A percentile compares a stretch with the other conserved stretches of the same genome.
Evolutionary conservation across 1,284 basidiomycete species (phyloP).

Genomic region (Sanghuangporus sanghuang): DNA sequence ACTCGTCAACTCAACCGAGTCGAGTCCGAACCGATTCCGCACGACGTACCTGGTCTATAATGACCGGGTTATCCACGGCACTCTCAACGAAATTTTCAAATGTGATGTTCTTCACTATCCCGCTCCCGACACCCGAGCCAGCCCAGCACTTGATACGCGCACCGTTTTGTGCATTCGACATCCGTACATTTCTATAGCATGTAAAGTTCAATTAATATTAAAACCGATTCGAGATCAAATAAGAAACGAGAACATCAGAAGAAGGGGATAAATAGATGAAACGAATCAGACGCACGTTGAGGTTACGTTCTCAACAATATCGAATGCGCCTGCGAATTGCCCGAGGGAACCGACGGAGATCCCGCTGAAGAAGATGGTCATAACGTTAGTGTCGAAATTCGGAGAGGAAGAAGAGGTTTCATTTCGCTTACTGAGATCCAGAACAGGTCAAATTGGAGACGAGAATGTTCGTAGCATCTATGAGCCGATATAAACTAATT

Average conservation of each 20-base stretch:
- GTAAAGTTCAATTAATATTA: too few relatives aligned
- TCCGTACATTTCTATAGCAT: slow-evolving; percentile 34
- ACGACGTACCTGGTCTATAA: slow-evolving; percentile 31
- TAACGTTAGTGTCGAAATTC: background rate
- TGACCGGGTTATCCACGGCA: slow-evolving; percentile 41
- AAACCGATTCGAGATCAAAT: background rate
- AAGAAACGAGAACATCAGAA: background rate
- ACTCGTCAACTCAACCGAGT: background rate
- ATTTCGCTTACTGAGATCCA: slow-evolving; percentile 43
- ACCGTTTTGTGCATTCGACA: slow-evolving; percentile 45
- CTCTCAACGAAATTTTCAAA: slow-evolving; percentile 33
- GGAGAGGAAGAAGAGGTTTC: background rate
- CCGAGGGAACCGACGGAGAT: slow-evolving; percentile 44
- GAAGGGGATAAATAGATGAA: background rate
- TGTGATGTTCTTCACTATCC: slow-evolving; percentile 36
- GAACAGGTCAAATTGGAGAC: slow-evolving; percentile 58
- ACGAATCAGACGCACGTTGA: slow-evolving; percentile 26
- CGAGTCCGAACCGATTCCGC: background rate
- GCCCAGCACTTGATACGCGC: slow-evolving; percentile 47
- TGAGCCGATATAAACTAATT: background rate
- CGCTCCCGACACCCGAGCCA: slow-evolving; percentile 29
- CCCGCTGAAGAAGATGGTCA: slow-evolving; percentile 27
- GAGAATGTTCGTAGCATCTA: slow-evolving; percentile 47
- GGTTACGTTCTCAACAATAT: slow-evolving; percentile 43
- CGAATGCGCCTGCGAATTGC: slow-evolving; percentile 43